Percentiles rank a stretch among this genome's conserved stretches.
phyloP scores from a whole-genome alignment of 331 rosid genomes.

The Acacia pycnantha region DNA sequence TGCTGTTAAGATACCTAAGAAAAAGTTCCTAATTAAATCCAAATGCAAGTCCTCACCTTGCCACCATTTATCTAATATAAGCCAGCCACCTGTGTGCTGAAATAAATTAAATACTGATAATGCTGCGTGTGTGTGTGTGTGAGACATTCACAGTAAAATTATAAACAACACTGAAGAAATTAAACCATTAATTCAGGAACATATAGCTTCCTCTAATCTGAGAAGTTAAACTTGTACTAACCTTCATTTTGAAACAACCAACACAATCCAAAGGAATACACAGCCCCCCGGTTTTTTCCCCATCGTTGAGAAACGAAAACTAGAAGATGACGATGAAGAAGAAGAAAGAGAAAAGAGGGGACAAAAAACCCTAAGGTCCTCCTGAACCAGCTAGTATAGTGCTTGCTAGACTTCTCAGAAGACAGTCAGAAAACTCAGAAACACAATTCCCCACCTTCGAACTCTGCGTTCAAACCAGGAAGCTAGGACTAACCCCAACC shows the following conservation, averaged over 20 bases:
- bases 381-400: conserved; percentile 12
- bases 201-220: conserved; percentile 28
- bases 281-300: background rate
- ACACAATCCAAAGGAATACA: conserved; percentile 16
- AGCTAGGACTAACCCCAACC: background rate
- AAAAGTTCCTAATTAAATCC: background rate
- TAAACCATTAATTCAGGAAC: conserved; percentile 29
- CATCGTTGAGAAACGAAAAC: background rate
- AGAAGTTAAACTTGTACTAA: conserved; percentile 8
- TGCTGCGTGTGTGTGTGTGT: background rate
- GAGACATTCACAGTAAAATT: background rate
- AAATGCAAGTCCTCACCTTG: conserved; percentile 7
- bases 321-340: background rate
- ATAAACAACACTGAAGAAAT: conserved; percentile 4
- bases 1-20: conserved; percentile 13
- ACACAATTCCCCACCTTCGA: conserved; percentile 28
- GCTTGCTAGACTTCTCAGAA: conserved; percentile 19
- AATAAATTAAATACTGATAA: background rate
- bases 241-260: conserved; percentile 26
- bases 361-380: conserved; percentile 48
- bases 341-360: background rate
- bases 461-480: conserved; percentile 12
- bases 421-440: conserved; percentile 23
- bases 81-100: background rate
- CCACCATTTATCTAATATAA: background rate